phyloP scores from a whole-genome alignment of 805 yeast species.

The Candida ovalis region DNA sequence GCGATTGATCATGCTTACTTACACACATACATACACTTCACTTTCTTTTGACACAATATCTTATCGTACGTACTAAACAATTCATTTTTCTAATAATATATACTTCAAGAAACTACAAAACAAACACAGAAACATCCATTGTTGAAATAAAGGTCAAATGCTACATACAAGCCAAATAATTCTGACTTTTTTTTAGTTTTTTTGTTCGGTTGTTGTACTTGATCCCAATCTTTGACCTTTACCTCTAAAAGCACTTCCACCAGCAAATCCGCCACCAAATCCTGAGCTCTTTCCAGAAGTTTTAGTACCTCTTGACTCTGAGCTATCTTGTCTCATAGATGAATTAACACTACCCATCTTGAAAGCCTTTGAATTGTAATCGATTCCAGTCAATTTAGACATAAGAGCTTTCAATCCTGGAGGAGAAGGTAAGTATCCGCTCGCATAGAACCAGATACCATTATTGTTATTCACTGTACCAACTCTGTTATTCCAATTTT shows the following conservation, averaged over 20 bases:
- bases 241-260: constrained; percentile 30
- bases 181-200: not conserved
- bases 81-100: too few species aligned
- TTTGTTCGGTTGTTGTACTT: not conserved
- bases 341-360: constrained; percentile 23
- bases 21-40: too few species aligned
- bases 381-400: constrained; percentile 29
- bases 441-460: constrained; percentile 40
- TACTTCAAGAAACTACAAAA: too few species aligned
- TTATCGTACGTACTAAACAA: too few species aligned
- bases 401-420: constrained; percentile 34
- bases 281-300: constrained; percentile 11
- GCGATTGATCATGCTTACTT: too few species aligned
- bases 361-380: constrained; percentile 27
- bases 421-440: constrained; percentile 58
- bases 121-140: too few species aligned
- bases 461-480: constrained; percentile 26
- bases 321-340: constrained; percentile 11
- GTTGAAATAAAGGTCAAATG: too few species aligned
- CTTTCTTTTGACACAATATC: too few species aligned
- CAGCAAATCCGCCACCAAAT: constrained; percentile 9
- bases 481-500: constrained; percentile 24
- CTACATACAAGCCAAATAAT: too few species aligned
- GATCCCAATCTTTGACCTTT: constrained; percentile 38
- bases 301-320: constrained; percentile 12